Evolutionary conservation across 768 basidiomycete genomes (phyloP).

Genomic region (Boletellus ananiceps): DNA sequence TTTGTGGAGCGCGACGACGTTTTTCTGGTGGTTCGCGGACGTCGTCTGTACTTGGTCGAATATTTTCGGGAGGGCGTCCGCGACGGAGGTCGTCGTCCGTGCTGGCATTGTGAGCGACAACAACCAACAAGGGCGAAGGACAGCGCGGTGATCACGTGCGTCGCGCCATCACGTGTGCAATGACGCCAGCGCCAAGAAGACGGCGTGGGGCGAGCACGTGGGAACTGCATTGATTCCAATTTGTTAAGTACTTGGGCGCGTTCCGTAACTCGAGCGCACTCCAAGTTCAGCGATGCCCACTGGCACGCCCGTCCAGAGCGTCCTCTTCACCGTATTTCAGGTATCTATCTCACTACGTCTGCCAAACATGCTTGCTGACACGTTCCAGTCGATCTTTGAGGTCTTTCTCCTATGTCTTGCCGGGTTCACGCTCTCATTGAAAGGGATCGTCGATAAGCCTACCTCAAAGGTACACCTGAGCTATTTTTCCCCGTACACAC

Average conservation of each 20-base stretch:
- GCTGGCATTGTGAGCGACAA: constrained; percentile 16
- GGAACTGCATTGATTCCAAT: no score
- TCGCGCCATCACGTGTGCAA: constrained; percentile 3
- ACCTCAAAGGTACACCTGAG: constrained; percentile 68
- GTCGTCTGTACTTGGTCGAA: constrained; percentile 77
- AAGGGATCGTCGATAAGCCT: constrained; percentile 81
- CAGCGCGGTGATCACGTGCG: constrained; percentile 16
- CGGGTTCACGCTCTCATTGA: constrained; percentile 74
- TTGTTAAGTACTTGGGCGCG: no score
- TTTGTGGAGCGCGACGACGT: constrained; percentile 77
- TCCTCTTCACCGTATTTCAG: constrained; percentile 31
- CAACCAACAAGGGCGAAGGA: background rate
- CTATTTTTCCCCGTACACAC: background rate
- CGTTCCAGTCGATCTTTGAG: constrained; percentile 72
- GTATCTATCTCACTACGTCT: constrained; percentile 1
- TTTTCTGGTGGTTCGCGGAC: constrained; percentile 83
- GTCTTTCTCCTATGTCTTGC: constrained; percentile 84
- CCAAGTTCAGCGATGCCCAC: background rate
- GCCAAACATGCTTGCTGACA: background rate
- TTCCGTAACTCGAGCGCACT: no score
- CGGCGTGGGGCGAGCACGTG: no score
- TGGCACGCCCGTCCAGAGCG: constrained; percentile 5
- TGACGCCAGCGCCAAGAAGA: no score
- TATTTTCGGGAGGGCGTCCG: constrained; percentile 40
- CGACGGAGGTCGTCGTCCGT: constrained; percentile 4